Evolutionary conservation across 805 yeast genomes (phyloP), one percentile per base, ranked within the genome.

Genomic region (Nakazawaea siamensis): DNA sequence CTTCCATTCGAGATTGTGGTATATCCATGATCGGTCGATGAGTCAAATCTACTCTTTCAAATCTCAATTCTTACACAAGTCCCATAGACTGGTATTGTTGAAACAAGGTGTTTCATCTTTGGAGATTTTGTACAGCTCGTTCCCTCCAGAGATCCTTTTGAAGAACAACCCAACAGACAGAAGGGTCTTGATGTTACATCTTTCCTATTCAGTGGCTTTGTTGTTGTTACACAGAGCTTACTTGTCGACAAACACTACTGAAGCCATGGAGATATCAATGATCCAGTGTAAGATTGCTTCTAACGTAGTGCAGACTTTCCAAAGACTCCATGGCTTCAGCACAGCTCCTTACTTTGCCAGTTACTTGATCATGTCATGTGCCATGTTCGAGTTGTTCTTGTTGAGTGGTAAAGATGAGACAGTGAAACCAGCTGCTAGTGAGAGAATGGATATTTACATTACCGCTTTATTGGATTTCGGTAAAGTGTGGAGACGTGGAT

Each of bases 41-140:
- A 47, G 54, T 10, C 61, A 57, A 35, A 57, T 57, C 5, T 57
- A 56, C 37, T 57, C 62, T 1, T 53, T 50, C 39, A 53, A 52
- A 31, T 58, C 61, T 2, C 57, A 48, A 23, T 50, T 49, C 31
- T 35, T 57, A 24, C 62, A 57, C 38, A 44, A 43, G 17, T 57
- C 62, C 1, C 62, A 57, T 37, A 43, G 54, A n/a, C 24, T 45
- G 27, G 46, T 48, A 29, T 39, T 57, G 17, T 38, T 57, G 33
- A 45, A 47, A 16, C 54, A 56, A 38, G 60, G 60, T 0, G 43
- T 50, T 21, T 42, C 43, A 3, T 41, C 54, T 2, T 33, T 57
- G 5, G 38, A 45, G 14, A 27, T 45, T 2, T 33, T 52, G 8
- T 41, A 49, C 20, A 37, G 41, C 15, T 49, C 52, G 7, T 40